Evolutionary conservation across 1,284 basidiomycete genomes (phyloP).

Genomic region (Exobasidium cylindrosporum): DNA sequence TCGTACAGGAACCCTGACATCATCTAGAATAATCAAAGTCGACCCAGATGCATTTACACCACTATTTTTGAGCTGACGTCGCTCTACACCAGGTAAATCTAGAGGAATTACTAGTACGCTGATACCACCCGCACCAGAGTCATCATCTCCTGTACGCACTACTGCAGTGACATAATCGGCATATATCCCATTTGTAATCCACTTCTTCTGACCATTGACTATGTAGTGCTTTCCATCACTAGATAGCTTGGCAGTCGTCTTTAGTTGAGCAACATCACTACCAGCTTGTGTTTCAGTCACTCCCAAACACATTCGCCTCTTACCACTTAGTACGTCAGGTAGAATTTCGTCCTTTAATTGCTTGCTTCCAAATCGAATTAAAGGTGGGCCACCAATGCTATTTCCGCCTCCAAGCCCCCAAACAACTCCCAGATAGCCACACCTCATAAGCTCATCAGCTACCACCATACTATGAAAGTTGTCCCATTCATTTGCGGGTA

Average conservation of each 20-base stretch:
- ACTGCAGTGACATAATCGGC: slow-evolving; percentile 36
- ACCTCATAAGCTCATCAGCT: slow-evolving; percentile 16
- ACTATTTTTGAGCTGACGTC: slow-evolving; percentile 12
- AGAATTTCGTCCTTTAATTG: slow-evolving; percentile 10
- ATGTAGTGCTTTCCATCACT: slow-evolving; percentile 10
- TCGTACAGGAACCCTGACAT: slow-evolving; percentile 8
- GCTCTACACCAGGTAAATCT: slow-evolving; percentile 12
- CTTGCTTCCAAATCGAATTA: slow-evolving; percentile 5
- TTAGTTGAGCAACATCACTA: slow-evolving; percentile 20
- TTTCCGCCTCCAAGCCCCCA: slow-evolving; percentile 12
- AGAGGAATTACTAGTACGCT: slow-evolving; percentile 13
- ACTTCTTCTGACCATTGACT: slow-evolving; percentile 20
- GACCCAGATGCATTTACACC: slow-evolving; percentile 12
- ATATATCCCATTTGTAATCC: slow-evolving; percentile 20
- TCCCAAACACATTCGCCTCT: slow-evolving; percentile 10
- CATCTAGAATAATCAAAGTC: slow-evolving; percentile 4
- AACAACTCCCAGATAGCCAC: slow-evolving; percentile 5
- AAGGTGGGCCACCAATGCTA: slow-evolving; percentile 4
- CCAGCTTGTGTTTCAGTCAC: slow-evolving; percentile 15
- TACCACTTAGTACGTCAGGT: slow-evolving; percentile 7
- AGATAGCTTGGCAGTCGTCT: slow-evolving; percentile 18
- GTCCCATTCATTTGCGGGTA: slow-evolving; percentile 18
- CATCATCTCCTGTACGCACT: slow-evolving; percentile 24
- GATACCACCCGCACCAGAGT: slow-evolving; percentile 15
- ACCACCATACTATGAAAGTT: slow-evolving; percentile 17